Base-by-base conservation (phyloP, 768 basidiomycete species). In the Suillus subalutaceus region DNA sequence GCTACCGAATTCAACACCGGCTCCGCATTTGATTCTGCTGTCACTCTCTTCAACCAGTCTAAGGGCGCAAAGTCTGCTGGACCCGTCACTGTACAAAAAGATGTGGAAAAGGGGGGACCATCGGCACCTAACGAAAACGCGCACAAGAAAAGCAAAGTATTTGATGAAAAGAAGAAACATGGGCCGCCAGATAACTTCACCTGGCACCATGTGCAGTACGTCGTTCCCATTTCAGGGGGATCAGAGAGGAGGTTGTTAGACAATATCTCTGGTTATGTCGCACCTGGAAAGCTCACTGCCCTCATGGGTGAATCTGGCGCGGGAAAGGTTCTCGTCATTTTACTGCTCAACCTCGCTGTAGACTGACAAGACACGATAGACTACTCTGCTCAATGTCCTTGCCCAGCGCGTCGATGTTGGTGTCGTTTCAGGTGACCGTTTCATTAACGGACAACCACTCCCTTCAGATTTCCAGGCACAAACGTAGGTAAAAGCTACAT, bases 201-300 rank as follows among this genome's bases (percentile, higher is more conserved):
- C 1, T 97, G 93, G 92, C 83, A 88, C 62, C 80, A 87, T 67
- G 68, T 94, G 58, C 79, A 82, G 64, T 96, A 95, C 73, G 84
- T 83, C 40, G 88, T 95, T 0, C 30, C 63, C 37, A 62, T 43
- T 59, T 59, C 58, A 26, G 58, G 58, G 9, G 40, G 58, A 41
- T 80, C 84, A 1, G 80, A 88, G 18, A 79, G 85, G 44, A 77
- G 75, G 38, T 80, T 94, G 2, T 79, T 94, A 63, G 84, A 93
- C 68, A 84, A 92, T 56, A 83, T 96, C 15, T 90, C 88, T 37
- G 93, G 93, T 0, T 95, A 85, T 74, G 92, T 93, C 23, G 86
- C 86, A 12, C 94, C 93, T 0, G 94, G 94, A 6, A 93, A 83
- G 66, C 76, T 94, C 65, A 92, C 90, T 0, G 91, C 90, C 63